phyloP scores from a whole-genome alignment of 805 yeast genomes.

The Hanseniaspora lachancei region DNA sequence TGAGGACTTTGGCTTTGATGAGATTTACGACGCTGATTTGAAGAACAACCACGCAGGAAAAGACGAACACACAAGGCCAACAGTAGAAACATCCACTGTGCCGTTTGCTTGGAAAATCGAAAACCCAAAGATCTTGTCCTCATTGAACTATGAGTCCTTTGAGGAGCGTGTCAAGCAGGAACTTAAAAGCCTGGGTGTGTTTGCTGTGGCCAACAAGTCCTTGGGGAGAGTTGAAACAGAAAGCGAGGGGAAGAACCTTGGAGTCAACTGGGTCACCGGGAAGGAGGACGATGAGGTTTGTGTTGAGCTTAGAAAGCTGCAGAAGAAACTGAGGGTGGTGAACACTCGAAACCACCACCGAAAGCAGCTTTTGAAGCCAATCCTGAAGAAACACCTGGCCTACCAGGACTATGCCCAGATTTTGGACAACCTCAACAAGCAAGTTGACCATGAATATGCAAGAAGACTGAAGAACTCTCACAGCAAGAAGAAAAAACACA shows the following conservation, averaged over 20 bases:
- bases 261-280: conserved; percentile 53
- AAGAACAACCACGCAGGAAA: conserved; percentile 30
- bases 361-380: conserved; percentile 51
- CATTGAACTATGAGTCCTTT: conserved; percentile 59
- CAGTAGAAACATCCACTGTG: conserved; percentile 10
- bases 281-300: conserved; percentile 92
- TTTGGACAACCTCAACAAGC: conserved; percentile 87
- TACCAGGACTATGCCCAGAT: conserved; percentile 89
- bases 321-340: conserved; percentile 49
- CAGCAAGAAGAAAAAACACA: conserved; percentile 30
- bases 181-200: conserved; percentile 77
- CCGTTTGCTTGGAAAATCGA: conserved; percentile 13
- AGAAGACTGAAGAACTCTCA: conserved; percentile 67
- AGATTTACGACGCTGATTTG: conserved; percentile 8
- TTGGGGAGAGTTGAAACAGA: conserved; percentile 18
- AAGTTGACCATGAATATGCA: conserved; percentile 85
- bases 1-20: conserved; percentile 8
- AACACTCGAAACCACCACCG: conserved; percentile 52
- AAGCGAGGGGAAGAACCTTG: conserved; percentile 19
- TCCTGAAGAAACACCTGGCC: conserved; percentile 77
- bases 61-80: neutral
- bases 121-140: conserved; percentile 20
- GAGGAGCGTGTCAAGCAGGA: conserved; percentile 85
- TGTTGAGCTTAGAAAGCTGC: conserved; percentile 64
- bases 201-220: conserved; percentile 35